Conservation (phyloP, 352 stramenopile species). For the Globisporangium iwayamae region DNA sequence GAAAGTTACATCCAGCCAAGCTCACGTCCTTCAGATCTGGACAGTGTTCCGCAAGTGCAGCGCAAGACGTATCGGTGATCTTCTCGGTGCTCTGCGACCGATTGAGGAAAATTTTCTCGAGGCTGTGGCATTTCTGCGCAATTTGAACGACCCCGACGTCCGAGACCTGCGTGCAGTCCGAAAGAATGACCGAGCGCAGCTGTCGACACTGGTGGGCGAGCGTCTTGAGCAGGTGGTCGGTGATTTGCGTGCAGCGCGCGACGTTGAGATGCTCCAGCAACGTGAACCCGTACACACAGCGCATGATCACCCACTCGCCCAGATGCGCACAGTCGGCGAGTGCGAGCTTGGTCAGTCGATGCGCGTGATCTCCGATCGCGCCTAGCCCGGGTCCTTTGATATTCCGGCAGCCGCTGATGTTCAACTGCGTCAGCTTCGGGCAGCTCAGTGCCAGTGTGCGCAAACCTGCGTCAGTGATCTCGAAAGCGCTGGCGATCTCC, state of each 20-base stretch:
- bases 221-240: slow-evolving; percentile 81
- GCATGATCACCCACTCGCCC: slow-evolving; percentile 64
- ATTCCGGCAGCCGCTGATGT: slow-evolving; percentile 39
- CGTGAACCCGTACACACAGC: slow-evolving; percentile 58
- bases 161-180: slow-evolving; percentile 73
- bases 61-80: slow-evolving; percentile 87
- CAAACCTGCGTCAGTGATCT: slow-evolving; percentile 56
- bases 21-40: slow-evolving; percentile 49
- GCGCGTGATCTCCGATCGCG: slow-evolving; percentile 60
- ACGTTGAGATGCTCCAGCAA: slow-evolving; percentile 55
- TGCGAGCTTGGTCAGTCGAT: slow-evolving; percentile 28
- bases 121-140: slow-evolving; percentile 56
- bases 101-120: slow-evolving; percentile 74
- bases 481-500: slow-evolving; percentile 38
- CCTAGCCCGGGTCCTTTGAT: slow-evolving; percentile 60
- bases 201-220: slow-evolving; percentile 66
- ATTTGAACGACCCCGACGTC: slow-evolving; percentile 86
- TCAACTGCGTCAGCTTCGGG: slow-evolving; percentile 39
- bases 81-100: slow-evolving; percentile 58
- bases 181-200: slow-evolving; percentile 69
- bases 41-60: slow-evolving; percentile 74
- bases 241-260: slow-evolving; percentile 77
- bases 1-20: slow-evolving; percentile 78
- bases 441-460: slow-evolving; percentile 51
- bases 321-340: slow-evolving; percentile 59